Evolutionary conservation across 768 basidiomycete species (phyloP).

Genomic region (Nidularia pulvinata): DNA sequence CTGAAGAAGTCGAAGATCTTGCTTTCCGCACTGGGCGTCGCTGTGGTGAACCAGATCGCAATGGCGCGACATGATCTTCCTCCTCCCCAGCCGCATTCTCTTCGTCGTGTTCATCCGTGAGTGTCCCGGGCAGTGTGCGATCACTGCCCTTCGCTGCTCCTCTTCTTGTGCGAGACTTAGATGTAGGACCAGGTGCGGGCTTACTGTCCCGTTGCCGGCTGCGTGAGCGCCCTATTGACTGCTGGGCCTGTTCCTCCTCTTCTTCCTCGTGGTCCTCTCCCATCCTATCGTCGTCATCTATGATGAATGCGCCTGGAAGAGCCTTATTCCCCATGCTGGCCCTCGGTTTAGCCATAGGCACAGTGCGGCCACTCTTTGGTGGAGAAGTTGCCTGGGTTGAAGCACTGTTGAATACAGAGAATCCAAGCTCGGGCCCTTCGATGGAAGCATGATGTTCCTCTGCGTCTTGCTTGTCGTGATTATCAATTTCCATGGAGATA

Average conservation of each 20-base stretch:
- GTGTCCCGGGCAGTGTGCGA: slow-evolving; percentile 7
- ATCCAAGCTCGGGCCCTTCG: slow-evolving; percentile 15
- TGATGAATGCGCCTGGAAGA: slow-evolving; percentile 47
- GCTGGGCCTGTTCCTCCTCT: slow-evolving; percentile 7
- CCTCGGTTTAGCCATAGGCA: too few relatives aligned
- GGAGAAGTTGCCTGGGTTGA: slow-evolving; percentile 10
- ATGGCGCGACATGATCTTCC: slow-evolving; percentile 33
- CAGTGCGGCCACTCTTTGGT: slow-evolving; percentile 6
- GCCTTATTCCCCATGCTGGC: slow-evolving; percentile 15
- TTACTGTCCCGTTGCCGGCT: slow-evolving; percentile 3
- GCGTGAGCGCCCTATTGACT: slow-evolving; percentile 6
- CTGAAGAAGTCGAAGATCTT: slow-evolving; percentile 27
- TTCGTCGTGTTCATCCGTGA: slow-evolving; percentile 28
- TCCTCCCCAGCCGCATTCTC: slow-evolving; percentile 24
- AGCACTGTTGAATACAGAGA: slow-evolving; percentile 22
- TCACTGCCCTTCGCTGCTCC: neutral
- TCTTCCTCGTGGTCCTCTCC: slow-evolving; percentile 24
- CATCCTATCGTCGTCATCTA: slow-evolving; percentile 33
- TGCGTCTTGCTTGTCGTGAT: slow-evolving; percentile 10
- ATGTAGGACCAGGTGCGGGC: neutral
- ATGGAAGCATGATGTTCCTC: slow-evolving; percentile 11
- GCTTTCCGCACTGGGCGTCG: slow-evolving; percentile 15
- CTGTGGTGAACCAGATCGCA: slow-evolving; percentile 30
- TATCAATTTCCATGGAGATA: slow-evolving; percentile 14
- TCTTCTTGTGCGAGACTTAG: slow-evolving; percentile 2